phyloP scores from a whole-genome alignment of 2,329 filamentous ascomycete genomes.

The Didymella segeticola region DNA sequence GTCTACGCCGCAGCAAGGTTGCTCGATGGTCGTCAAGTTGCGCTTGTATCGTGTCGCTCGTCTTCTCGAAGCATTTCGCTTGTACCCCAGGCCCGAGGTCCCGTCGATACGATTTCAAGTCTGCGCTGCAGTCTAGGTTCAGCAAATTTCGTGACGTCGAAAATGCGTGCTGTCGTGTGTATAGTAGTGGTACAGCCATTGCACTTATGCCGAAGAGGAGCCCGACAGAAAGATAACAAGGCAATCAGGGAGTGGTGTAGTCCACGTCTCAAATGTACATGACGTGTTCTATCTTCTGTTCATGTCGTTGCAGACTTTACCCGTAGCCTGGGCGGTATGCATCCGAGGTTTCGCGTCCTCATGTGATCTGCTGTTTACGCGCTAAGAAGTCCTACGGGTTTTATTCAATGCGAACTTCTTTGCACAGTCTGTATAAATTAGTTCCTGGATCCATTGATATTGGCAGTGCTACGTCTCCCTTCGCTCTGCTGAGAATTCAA shows the following conservation, averaged over 20 bases:
- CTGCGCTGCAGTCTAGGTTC: slow-evolving; percentile 31
- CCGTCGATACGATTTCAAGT: slow-evolving; percentile 29
- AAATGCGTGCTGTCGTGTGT: slow-evolving; percentile 18
- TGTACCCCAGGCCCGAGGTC: slow-evolving; percentile 32
- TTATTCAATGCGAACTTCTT: neutral
- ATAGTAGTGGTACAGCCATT: slow-evolving; percentile 17
- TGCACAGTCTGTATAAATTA: neutral
- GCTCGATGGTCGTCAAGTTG: slow-evolving; percentile 32
- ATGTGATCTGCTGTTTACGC: slow-evolving; percentile 11
- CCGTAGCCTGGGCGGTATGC: slow-evolving; percentile 1
- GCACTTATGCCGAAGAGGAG: neutral
- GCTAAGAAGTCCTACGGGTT: neutral
- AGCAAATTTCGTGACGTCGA: slow-evolving; percentile 22
- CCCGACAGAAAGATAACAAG: neutral
- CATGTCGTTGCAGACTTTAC: slow-evolving; percentile 11
- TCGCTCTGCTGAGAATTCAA: too few relatives aligned
- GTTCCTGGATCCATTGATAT: neutral
- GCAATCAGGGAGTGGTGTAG: neutral
- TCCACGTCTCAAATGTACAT: neutral
- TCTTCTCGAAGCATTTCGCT: slow-evolving; percentile 27
- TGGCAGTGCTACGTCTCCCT: neutral
- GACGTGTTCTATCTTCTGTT: slow-evolving; percentile 1
- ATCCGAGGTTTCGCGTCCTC: slow-evolving; percentile 8
- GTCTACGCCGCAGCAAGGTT: slow-evolving; percentile 20
- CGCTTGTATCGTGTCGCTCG: slow-evolving; percentile 27